These are phyloP conservation scores for Xerocomellus dryophilus DNA, from an alignment of 768 basidiomycete species.

Conservation along the genomic window DNA sequence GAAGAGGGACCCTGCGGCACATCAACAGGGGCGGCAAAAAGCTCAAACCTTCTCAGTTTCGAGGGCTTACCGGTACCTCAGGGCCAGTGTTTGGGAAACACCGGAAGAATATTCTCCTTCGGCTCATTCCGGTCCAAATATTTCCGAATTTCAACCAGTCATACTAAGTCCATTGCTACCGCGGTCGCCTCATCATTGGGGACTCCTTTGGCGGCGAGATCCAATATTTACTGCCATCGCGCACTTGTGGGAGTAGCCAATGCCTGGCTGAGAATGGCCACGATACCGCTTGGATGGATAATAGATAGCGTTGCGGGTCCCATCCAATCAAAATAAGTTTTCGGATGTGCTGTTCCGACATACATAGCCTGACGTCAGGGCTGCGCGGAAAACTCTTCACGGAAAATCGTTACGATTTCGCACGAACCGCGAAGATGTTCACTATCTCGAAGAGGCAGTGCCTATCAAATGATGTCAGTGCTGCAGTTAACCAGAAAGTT, in stretches of 20 bases:
- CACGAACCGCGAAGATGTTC: slow-evolving; percentile 1
- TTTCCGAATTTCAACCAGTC: not conserved
- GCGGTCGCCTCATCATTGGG: not conserved
- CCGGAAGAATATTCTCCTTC: not conserved
- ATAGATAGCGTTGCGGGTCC: not conserved
- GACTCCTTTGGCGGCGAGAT: not conserved
- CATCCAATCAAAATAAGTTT: not conserved
- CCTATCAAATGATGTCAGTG: slow-evolving; percentile 26
- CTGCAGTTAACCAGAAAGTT: slow-evolving; percentile 11
- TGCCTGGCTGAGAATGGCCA: not conserved
- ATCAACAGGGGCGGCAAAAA: not conserved
- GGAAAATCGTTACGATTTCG: slow-evolving; percentile 8
- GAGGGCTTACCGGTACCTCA: not conserved
- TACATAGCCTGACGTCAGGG: slow-evolving; percentile 26
- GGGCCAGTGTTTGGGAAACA: slow-evolving; percentile 1
- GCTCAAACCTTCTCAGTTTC: slow-evolving; percentile 7
- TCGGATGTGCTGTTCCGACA: not conserved
- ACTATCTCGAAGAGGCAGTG: slow-evolving; percentile 14
- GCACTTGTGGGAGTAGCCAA: not conserved
- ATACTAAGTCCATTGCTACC: slow-evolving; percentile 13
- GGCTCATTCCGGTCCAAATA: slow-evolving; percentile 4
- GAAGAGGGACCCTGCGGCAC: not conserved
- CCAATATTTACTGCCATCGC: not conserved
- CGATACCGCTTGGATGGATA: not conserved
- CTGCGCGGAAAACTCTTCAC: slow-evolving; percentile 19